These are phyloP conservation scores for Cadophora luteo-olivacea DNA, from an alignment of 2,329 filamentous ascomycete genomes.

Conservation along the genomic window DNA sequence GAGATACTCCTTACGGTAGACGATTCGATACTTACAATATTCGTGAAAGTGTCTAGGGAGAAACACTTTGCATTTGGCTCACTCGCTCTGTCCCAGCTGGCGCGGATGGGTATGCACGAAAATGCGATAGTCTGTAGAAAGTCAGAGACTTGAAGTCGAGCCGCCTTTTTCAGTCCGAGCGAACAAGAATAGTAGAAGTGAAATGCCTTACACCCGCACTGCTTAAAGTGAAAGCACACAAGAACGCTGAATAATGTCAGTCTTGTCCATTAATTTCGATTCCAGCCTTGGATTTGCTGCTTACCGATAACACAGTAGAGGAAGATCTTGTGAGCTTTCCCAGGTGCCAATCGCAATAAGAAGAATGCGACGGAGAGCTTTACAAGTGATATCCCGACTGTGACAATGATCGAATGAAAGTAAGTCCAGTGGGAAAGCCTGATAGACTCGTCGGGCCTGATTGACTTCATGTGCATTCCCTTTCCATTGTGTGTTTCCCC, in stretches of 20 bases:
- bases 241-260: slow-evolving; percentile 46
- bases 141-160: background rate
- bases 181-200: background rate
- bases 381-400: slow-evolving; percentile 50
- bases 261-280: slow-evolving; percentile 25
- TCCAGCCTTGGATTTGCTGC: slow-evolving; percentile 22
- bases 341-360: slow-evolving; percentile 51
- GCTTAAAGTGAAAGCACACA: slow-evolving; percentile 50
- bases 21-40: slow-evolving; percentile 43
- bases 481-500: slow-evolving; percentile 51
- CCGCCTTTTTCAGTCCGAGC: background rate
- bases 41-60: slow-evolving; percentile 48
- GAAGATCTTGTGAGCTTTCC: slow-evolving; percentile 49
- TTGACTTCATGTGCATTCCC: slow-evolving; percentile 49
- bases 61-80: slow-evolving; percentile 52
- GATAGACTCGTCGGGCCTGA: slow-evolving; percentile 43
- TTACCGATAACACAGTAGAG: slow-evolving; percentile 52
- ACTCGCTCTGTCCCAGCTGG: slow-evolving; percentile 51
- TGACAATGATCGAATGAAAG: slow-evolving; percentile 51
- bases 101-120: slow-evolving; percentile 52
- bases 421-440: slow-evolving; percentile 49
- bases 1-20: background rate
- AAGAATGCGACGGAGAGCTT: slow-evolving; percentile 56
- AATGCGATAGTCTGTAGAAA: slow-evolving; percentile 51
- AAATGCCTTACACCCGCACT: slow-evolving; percentile 45